Evolutionary conservation across 768 basidiomycete species (phyloP), one percentile per base, ranked within the genome.

Genomic region (Royoungia palumana): DNA sequence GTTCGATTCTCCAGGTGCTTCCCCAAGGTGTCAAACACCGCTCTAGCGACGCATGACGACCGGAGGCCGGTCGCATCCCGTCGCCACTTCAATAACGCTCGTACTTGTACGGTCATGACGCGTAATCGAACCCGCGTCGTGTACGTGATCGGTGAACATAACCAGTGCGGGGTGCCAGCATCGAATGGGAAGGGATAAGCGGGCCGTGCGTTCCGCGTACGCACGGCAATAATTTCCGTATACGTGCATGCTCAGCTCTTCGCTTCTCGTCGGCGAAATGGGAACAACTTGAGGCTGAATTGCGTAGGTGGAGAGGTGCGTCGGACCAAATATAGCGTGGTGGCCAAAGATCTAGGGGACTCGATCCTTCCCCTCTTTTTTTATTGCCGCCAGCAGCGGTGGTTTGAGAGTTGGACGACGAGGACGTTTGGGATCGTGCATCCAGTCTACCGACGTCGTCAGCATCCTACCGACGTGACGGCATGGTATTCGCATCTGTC

Each of bases 1-100:
- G 20, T 30, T 14, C 36, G 22, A 20, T 21, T 5, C 30, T 22
- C 12, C 28, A 28, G 28, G 11, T 28, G 28, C 14, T 16, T 39
- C n/a, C 45, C 10, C 32, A 16, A 14, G 14, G 37, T 34, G 19
- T 40, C 41, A 46, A 45, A 22, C 35, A n/a, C 55, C 55, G 40
- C 55, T 13, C 5, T 32, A 43, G 35, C 21, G 2, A 16, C 55
- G 1, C 41, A 22, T 57, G 49, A 37, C 45, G n/a, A 52, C 55
- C 49, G 43, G 55, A 47, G 39, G 42, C 30, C 43, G 30, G 17
- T 28, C 24, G 14, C 21, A 40, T 20, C n/a, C n/a, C 10, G 17
- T 41, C 17, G 20, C n/a, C 16, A 8, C 32, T 5, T 11, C 28
- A 13, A 28, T 28, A 12, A 28, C 14, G 32, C 14, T 14, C 32